Evolutionary conservation across 2,329 filamentous ascomycete genomes (phyloP).

Genomic region (Zarea fungicola): DNA sequence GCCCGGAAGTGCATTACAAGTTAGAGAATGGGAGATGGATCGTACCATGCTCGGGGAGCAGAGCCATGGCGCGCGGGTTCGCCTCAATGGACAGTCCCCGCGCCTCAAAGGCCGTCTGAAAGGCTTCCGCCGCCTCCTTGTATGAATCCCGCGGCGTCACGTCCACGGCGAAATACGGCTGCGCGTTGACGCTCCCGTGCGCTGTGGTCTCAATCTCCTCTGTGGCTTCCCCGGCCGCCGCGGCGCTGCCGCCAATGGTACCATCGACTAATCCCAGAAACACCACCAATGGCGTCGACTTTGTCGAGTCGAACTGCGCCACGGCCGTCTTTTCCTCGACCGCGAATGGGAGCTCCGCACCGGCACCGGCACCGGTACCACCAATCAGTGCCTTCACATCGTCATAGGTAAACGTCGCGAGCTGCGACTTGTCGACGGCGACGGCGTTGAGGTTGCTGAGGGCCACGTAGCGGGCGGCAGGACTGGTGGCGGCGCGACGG

Average conservation of each 20-base stretch:
- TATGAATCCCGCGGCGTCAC: conserved; percentile 66
- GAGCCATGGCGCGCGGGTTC: conserved; percentile 57
- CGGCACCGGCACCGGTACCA: no score
- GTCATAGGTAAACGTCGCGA: conserved; percentile 63
- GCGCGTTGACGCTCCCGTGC: conserved; percentile 68
- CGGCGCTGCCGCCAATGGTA: conserved; percentile 40
- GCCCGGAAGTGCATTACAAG: background rate
- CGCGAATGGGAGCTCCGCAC: conserved; percentile 59
- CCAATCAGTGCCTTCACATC: conserved; percentile 70
- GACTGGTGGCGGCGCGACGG: conserved; percentile 58
- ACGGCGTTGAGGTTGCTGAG: conserved; percentile 76
- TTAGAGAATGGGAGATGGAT: background rate
- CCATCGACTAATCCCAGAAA: conserved; percentile 80
- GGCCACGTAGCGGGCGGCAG: conserved; percentile 66
- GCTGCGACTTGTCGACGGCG: conserved; percentile 46
- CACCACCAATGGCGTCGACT: conserved; percentile 64
- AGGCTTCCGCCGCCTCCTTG: conserved; percentile 55
- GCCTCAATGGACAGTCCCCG: conserved; percentile 62
- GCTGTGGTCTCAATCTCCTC: conserved; percentile 24
- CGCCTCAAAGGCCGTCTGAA: conserved; percentile 36
- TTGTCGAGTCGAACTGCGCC: conserved; percentile 65
- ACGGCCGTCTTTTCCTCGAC: conserved; percentile 68
- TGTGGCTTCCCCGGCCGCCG: conserved; percentile 20
- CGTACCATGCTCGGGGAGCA: conserved; percentile 26
- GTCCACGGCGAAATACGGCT: conserved; percentile 86